phyloP scores from a whole-genome alignment of 2,329 filamentous ascomycete genomes.

The Colletotrichum sidae region DNA sequence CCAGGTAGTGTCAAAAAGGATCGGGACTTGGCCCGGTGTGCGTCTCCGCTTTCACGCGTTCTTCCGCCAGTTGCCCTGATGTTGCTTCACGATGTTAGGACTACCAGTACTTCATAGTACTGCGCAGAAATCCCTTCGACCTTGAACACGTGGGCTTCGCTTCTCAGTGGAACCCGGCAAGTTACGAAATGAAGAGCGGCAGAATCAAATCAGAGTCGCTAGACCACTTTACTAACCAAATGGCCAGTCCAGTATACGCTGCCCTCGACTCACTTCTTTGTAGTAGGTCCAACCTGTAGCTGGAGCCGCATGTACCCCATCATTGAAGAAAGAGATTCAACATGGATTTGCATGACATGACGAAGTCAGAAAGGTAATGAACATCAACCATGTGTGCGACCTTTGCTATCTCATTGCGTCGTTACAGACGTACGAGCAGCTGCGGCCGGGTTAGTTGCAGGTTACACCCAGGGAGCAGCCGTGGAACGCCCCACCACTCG shows the following conservation, averaged over 20 bases:
- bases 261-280: no score
- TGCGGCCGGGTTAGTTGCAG: conserved; percentile 2
- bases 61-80: background rate
- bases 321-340: no score
- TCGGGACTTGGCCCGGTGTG: conserved; percentile 12
- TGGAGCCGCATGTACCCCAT: background rate
- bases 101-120: background rate
- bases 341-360: no score
- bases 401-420: no score
- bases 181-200: no score
- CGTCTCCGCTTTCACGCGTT: conserved; percentile 4
- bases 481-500: conserved; percentile 11
- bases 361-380: no score
- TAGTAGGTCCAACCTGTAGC: background rate
- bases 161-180: conserved; percentile 10
- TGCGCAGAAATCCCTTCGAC: conserved; percentile 3
- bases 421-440: no score
- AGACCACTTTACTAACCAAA: no score
- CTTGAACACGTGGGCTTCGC: conserved; percentile 24
- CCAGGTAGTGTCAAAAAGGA: background rate
- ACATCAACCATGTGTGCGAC: no score
- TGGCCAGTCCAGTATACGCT: no score
- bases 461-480: conserved; percentile 27
- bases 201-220: no score
- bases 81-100: no score